A percentile compares a stretch with the other conserved stretches of the same genome.
Conservation (phyloP, 495 filamentous ascomycete genomes). For the Trichoderma reesei region DNA sequence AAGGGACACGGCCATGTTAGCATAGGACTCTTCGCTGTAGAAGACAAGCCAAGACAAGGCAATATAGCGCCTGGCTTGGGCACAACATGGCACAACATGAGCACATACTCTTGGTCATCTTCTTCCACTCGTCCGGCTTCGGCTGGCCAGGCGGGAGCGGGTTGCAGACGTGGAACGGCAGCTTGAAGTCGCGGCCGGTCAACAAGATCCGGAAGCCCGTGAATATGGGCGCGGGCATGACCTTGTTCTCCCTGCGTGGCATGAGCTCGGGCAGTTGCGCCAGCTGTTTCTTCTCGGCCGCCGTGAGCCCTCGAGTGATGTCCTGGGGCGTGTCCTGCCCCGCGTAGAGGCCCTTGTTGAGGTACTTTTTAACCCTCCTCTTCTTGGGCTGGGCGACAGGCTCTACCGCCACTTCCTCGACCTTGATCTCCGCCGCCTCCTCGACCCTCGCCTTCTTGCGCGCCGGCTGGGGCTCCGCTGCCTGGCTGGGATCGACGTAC, state of each 20-base stretch:
- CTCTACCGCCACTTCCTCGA: conserved; percentile 33
- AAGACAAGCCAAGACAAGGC: too few relatives aligned
- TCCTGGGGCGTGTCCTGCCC: conserved; percentile 61
- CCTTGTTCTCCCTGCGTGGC: conserved; percentile 31
- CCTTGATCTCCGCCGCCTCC: conserved; percentile 32
- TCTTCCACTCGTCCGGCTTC: conserved; percentile 83
- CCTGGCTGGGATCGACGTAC: conserved; percentile 25
- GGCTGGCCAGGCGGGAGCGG: conserved; percentile 77
- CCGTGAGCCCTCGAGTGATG: conserved; percentile 44
- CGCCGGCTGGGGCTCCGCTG: conserved; percentile 15
- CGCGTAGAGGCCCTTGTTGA: conserved; percentile 76
- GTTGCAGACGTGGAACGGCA: conserved; percentile 83
- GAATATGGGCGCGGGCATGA: conserved; percentile 33
- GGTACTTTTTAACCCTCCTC: conserved; percentile 57
- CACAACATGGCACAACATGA: too few relatives aligned
- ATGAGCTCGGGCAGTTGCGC: conserved; percentile 42
- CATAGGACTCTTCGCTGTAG: too few relatives aligned
- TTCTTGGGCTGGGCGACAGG: conserved; percentile 21
- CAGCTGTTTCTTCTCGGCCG: conserved; percentile 53
- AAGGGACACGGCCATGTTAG: too few relatives aligned
- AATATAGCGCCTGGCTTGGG: too few relatives aligned
- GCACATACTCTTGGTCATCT: conserved; percentile 71
- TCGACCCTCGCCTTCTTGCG: conserved; percentile 36
- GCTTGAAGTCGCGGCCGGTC: conserved; percentile 64
- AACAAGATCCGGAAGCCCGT: conserved; percentile 47